These are phyloP conservation scores for Lepidium sativum DNA, from an alignment of 345 rosid species.

Conservation along the genomic window DNA sequence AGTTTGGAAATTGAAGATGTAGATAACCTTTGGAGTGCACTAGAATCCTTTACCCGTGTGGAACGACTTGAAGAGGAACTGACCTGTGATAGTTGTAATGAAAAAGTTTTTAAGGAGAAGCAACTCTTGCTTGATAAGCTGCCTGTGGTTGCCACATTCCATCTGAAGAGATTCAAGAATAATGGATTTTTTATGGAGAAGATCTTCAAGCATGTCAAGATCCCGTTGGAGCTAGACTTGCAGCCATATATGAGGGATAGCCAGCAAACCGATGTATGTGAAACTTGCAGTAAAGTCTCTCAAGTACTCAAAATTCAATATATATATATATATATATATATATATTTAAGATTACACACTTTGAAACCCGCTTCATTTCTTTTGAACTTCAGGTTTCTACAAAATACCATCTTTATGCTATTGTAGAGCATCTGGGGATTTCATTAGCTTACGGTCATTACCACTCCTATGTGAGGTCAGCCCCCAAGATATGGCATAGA, in stretches of 20 bases:
- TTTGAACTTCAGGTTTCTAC: slow-evolving; percentile 32
- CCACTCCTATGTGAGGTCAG: slow-evolving; percentile 53
- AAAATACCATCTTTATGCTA: slow-evolving; percentile 63
- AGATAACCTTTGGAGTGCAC: slow-evolving; percentile 42
- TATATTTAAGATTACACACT: background rate
- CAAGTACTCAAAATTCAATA: background rate
- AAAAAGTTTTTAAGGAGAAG: slow-evolving; percentile 60
- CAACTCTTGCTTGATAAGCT: slow-evolving; percentile 64
- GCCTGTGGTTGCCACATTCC: slow-evolving; percentile 64
- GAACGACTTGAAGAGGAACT: slow-evolving; percentile 65
- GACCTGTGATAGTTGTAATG: slow-evolving; percentile 61
- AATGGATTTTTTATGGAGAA: slow-evolving; percentile 60
- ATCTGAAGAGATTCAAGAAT: slow-evolving; percentile 81
- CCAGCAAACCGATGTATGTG: slow-evolving; percentile 36
- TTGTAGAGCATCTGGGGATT: slow-evolving; percentile 71
- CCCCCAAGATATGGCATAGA: slow-evolving; percentile 62
- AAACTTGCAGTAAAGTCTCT: background rate
- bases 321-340: too few species aligned
- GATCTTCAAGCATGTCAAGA: slow-evolving; percentile 59
- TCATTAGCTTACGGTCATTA: slow-evolving; percentile 65
- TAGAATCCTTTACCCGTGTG: slow-evolving; percentile 67
- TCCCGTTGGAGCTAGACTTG: slow-evolving; percentile 81
- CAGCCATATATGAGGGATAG: slow-evolving; percentile 41
- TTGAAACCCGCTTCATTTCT: background rate
- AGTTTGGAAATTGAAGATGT: slow-evolving; percentile 76